Base-by-base conservation (phyloP, 805 yeast species). In the Clavispora asparagi region DNA sequence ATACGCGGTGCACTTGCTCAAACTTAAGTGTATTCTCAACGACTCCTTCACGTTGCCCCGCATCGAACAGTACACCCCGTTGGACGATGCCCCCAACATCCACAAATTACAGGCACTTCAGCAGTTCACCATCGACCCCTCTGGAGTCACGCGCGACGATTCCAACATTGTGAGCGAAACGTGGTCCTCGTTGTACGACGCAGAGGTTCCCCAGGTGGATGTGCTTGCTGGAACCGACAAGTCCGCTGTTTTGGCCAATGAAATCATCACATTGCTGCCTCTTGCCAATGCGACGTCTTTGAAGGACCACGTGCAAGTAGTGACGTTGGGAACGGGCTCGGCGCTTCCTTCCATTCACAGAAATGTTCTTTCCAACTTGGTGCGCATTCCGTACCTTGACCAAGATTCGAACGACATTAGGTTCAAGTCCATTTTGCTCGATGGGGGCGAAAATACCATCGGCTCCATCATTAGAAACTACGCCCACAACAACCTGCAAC, bases 401-500 rank as follows among this genome's bases (percentile, higher is more conserved):
- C 42, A 41, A 1, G 47, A 42, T 7, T 43, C 54, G 25, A 65
- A 56, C 0, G 48, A 56, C 4, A 38, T 64, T 6, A 43, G 44
- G 7, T 73, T 60, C 56, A 67, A 78, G 52, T 63, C 83, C 3
- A 61, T 87, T 0, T 55, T 94, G 19, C 66, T 94, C 32, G 99
- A 94, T 65, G 96, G 94, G n/a, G 99, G 99, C 14, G 99, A 94
- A 61, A 90, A 88, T 48, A 88, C 98, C 0, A 57, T 85, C 19
- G 96, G 95, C 1, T 67, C 87, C 0, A 64, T 94, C 50, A 61
- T 68, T 29, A 77, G 98, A 53, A 70, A 79, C 46, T 81, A 81
- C 50, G 82, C 83, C 0, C 68, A 71, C 9, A 68, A 67, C 1
- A 74, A 74, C 14, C 51, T 71, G 1, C 56, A 58, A 2, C 70